These are phyloP conservation scores for Trichoderma cornu-damae DNA, from an alignment of 2,329 filamentous ascomycete species.

Conservation along the genomic window DNA sequence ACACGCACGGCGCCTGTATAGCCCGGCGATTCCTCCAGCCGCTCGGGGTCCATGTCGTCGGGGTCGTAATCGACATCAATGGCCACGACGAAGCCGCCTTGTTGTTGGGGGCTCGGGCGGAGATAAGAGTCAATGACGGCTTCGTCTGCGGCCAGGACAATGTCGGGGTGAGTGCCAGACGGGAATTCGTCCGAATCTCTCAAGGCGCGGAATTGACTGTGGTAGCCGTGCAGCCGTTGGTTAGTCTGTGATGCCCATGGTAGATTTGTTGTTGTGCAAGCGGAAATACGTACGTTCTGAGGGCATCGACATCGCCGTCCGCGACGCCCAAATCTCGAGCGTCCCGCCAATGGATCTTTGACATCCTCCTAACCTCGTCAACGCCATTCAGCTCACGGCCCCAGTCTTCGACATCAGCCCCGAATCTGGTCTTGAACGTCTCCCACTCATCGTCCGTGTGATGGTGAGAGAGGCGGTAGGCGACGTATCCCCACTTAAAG, in stretches of 20 bases:
- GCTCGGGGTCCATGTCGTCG: not conserved
- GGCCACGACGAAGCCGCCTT: conserved; percentile 23
- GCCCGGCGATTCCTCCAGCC: conserved; percentile 17
- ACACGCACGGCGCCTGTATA: conserved; percentile 24
- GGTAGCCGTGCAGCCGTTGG: no score
- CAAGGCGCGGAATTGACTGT: not conserved
- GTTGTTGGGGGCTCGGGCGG: conserved; percentile 13
- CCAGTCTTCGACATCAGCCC: conserved; percentile 26
- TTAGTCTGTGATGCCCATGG: not conserved
- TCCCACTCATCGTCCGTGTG: conserved; percentile 25
- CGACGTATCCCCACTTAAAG: conserved; percentile 24
- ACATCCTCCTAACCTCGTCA: conserved; percentile 19
- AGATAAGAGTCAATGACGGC: conserved; percentile 27
- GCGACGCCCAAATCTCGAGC: conserved; percentile 18
- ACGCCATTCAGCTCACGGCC: conserved; percentile 20
- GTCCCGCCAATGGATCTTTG: conserved; percentile 26
- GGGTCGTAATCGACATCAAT: conserved; percentile 16
- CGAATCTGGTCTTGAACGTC: conserved; percentile 25
- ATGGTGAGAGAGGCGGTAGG: conserved; percentile 23
- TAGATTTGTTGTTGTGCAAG: not conserved
- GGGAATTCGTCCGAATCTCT: not conserved
- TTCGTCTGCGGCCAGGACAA: conserved; percentile 26
- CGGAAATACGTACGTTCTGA: conserved; percentile 21
- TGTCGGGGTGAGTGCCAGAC: not conserved
- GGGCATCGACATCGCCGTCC: conserved; percentile 23